Percentiles rank a stretch among this genome's conserved stretches.
These are phyloP conservation scores for Suillus decipiens DNA, from an alignment of 768 basidiomycete genomes.

Conservation along the genomic window DNA sequence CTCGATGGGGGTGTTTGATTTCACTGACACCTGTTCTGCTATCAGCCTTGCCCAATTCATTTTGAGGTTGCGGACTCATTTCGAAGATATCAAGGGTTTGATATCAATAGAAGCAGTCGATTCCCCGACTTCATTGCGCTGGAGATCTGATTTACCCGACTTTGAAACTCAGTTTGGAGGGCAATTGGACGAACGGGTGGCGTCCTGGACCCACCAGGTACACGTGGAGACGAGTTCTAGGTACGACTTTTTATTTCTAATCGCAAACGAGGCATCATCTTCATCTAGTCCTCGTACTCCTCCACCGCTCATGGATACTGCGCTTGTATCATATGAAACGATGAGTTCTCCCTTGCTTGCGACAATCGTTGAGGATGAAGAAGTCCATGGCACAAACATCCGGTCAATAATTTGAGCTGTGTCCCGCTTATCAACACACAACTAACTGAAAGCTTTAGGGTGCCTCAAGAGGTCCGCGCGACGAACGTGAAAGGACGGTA, in stretches of 20 bases:
- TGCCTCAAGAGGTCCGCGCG: neutral
- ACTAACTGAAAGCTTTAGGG: neutral
- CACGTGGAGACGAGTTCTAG: neutral
- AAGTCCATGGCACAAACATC: neutral
- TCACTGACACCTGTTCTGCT: neutral
- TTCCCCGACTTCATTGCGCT: neutral
- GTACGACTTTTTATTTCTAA: neutral
- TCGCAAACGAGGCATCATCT: neutral
- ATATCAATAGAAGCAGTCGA: constrained; percentile 5
- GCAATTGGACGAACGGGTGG: neutral
- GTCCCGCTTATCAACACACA: neutral
- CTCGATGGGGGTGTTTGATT: constrained; percentile 2
- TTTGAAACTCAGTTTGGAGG: neutral
- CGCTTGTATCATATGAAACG: neutral
- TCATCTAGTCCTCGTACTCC: neutral
- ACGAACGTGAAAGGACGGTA: neutral
- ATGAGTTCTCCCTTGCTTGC: neutral
- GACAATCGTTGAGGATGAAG: neutral
- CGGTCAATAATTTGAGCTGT: neutral
- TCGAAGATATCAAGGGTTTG: neutral
- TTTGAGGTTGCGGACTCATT: constrained; percentile 7
- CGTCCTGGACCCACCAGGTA: constrained; percentile 1
- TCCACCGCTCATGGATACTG: neutral
- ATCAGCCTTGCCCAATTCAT: neutral
- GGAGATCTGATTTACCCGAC: neutral